These are phyloP conservation scores for Trypanosoma grayi DNA, from an alignment of 208 protist genomes.

Conservation along the genomic window DNA sequence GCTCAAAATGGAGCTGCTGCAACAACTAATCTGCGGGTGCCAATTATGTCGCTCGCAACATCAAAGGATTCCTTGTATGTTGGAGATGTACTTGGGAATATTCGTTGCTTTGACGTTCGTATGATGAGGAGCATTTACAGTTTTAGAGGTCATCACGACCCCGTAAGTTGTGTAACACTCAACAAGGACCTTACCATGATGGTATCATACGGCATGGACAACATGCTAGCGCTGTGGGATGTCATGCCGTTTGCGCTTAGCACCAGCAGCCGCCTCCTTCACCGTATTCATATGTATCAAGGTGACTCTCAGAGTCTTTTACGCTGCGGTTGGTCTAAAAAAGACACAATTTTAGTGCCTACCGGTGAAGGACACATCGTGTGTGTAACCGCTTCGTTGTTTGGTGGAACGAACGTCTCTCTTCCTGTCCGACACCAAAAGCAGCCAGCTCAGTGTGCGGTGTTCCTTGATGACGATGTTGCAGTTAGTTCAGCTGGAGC, in stretches of 20 bases:
- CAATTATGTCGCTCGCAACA: slow-evolving; percentile 47
- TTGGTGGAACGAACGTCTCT: not conserved
- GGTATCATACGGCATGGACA: slow-evolving; percentile 57
- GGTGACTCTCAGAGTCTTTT: slow-evolving; percentile 37
- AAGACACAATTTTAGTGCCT: slow-evolving; percentile 18
- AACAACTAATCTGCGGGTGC: slow-evolving; percentile 39
- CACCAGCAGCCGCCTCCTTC: slow-evolving; percentile 43
- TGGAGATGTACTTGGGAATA: slow-evolving; percentile 58
- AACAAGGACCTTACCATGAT: slow-evolving; percentile 34
- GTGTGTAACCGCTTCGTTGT: slow-evolving; percentile 1
- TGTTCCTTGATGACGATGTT: slow-evolving; percentile 28
- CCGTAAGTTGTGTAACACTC: slow-evolving; percentile 27
- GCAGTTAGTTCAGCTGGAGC: slow-evolving; percentile 35
- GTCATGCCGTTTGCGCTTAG: slow-evolving; percentile 71
- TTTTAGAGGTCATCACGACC: slow-evolving; percentile 34
- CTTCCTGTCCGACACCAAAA: slow-evolving; percentile 14
- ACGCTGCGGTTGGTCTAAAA: slow-evolving; percentile 37
- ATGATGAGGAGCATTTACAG: slow-evolving; percentile 28
- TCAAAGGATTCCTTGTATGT: slow-evolving; percentile 55
- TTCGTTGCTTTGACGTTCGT: slow-evolving; percentile 69
- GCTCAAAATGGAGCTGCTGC: slow-evolving; percentile 11
- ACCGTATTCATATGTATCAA: slow-evolving; percentile 27
- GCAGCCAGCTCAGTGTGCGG: slow-evolving; percentile 29
- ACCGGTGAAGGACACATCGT: slow-evolving; percentile 17
- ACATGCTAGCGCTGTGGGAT: slow-evolving; percentile 42